Evolutionary conservation across 257 asterid genomes (phyloP).

Genomic region (Gardenia jasminoides): DNA sequence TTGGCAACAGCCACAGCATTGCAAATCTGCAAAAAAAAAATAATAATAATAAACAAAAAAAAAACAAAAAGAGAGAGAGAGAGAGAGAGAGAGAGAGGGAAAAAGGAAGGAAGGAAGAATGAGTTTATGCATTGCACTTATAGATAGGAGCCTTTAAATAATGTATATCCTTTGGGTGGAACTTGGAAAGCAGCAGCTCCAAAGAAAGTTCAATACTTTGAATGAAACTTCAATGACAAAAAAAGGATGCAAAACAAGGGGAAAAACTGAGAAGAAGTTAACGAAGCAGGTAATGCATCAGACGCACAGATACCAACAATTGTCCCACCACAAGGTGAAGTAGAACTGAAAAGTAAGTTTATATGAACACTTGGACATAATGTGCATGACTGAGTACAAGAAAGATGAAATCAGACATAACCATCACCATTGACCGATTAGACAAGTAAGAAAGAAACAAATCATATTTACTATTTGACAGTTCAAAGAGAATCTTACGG

Average conservation of each 20-base stretch:
- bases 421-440: neutral
- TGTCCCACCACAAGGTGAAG: neutral
- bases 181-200: neutral
- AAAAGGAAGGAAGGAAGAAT: too few relatives aligned
- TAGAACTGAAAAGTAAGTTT: neutral
- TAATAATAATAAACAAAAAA: too few relatives aligned
- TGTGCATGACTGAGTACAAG: neutral
- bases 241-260: neutral
- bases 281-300: neutral
- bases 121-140: conserved; percentile 4
- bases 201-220: neutral
- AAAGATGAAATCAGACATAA: neutral
- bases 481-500: conserved; percentile 50
- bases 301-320: neutral
- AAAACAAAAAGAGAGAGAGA: too few relatives aligned
- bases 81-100: too few relatives aligned
- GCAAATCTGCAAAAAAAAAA: conserved; percentile 71
- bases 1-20: conserved; percentile 99
- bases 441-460: neutral
- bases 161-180: neutral
- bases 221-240: neutral
- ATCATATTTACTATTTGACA: neutral
- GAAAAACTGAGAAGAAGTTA: neutral
- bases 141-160: neutral
- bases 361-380: neutral